phyloP scores from a whole-genome alignment of 225 moss, liverwort and hornwort species.

The Rhytidiadelphus loreus region DNA sequence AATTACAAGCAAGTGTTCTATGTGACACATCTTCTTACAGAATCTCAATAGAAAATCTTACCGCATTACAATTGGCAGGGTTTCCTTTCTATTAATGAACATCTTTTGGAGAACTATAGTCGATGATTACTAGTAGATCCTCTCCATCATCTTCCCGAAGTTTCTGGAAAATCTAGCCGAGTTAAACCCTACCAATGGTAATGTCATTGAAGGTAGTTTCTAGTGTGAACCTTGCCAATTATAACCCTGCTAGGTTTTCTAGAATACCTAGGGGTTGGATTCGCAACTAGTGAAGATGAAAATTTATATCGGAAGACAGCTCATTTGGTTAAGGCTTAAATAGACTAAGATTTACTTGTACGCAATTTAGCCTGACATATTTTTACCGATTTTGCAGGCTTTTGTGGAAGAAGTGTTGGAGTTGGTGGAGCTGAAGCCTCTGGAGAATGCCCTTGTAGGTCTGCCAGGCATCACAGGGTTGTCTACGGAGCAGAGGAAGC shows the following conservation, averaged over 20 bases:
- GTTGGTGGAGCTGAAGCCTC: constrained; percentile 32
- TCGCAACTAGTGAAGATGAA: not conserved
- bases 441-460: constrained; percentile 39
- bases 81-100: not conserved
- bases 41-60: not conserved
- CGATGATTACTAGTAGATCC: not conserved
- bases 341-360: not conserved
- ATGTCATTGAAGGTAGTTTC: not conserved
- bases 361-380: not conserved
- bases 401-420: constrained; percentile 58
- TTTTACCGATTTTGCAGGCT: constrained; percentile 4
- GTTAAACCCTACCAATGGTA: not conserved
- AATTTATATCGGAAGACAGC: not conserved
- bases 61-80: not conserved
- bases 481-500: constrained; percentile 49
- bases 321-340: not conserved
- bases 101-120: not conserved
- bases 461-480: constrained; percentile 41
- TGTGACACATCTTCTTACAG: not conserved
- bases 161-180: not conserved
- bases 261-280: not conserved
- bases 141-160: not conserved
- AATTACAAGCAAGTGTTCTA: not conserved
- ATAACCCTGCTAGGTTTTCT: not conserved
- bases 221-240: not conserved